phyloP scores from a whole-genome alignment of 495 filamentous ascomycete species.

The Aspergillus avenaceus region DNA sequence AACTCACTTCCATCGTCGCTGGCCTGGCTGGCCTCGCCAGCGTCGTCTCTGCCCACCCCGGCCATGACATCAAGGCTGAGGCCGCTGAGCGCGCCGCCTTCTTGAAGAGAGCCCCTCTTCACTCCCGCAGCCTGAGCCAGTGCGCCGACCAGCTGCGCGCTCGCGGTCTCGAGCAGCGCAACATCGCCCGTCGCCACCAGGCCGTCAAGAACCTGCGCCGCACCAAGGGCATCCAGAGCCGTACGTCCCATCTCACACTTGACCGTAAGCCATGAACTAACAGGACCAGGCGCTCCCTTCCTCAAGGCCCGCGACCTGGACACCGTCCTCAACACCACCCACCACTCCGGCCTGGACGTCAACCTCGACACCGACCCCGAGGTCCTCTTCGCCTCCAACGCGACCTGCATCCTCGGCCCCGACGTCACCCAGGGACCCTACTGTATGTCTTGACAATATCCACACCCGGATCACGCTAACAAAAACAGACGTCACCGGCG shows the following conservation, averaged over 20 bases:
- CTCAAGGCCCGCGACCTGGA: constrained; percentile 15
- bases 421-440: constrained; percentile 56
- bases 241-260: constrained; percentile 34
- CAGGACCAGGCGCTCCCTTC: constrained; percentile 27
- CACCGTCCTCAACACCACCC: constrained; percentile 8
- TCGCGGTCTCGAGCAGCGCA: constrained; percentile 43
- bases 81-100: constrained; percentile 41
- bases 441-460: constrained; percentile 17
- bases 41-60: constrained; percentile 37
- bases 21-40: constrained; percentile 15
- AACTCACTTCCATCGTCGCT: constrained; percentile 9
- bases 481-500: constrained; percentile 36
- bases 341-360: constrained; percentile 28
- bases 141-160: constrained; percentile 46
- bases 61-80: constrained; percentile 44
- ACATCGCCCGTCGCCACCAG: constrained; percentile 39
- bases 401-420: constrained; percentile 53
- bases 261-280: constrained; percentile 27
- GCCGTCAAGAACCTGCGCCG: constrained; percentile 27
- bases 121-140: constrained; percentile 39
- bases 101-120: constrained; percentile 27
- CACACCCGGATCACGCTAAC: not conserved
- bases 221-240: constrained; percentile 18
- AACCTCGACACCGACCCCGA: constrained; percentile 44
- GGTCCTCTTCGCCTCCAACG: constrained; percentile 49